Base-by-base conservation (phyloP, 2,329 filamentous ascomycete genomes). In the Fusarium piperis region DNA sequence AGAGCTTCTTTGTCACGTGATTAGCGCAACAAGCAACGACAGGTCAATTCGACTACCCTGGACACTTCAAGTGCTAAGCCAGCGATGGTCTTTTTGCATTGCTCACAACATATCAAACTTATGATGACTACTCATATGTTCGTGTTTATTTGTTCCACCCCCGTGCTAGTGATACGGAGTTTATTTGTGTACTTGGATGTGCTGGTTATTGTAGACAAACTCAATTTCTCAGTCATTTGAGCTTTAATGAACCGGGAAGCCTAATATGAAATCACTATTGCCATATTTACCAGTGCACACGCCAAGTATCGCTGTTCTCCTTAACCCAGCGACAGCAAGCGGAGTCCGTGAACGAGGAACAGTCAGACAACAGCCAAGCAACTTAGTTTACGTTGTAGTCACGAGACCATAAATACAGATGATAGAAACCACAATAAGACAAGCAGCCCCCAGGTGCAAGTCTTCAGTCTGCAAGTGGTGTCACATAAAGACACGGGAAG, bases 1-100 rank as follows among this genome's bases (percentile, higher is more conserved):
- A 23, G 9, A 39, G 61, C 30, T 52, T 33, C 13, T 18, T 8
- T 0, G n/a, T 76, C 74, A 76, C 74, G 74, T 76, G 74, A 68
- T 20, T 9, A 4, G 6, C 3, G 6, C 6, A n/a, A 10, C 33
- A 16, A 13, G 35, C 13, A 20, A 20, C 33, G 33, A n/a, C n/a
- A 26, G 16, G 15, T 6, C 12, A 33, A 33, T 13, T 18, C 2
- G 32, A 23, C 46, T 65, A 67, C 62, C 62, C 65, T 67, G 6
- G n/a, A 55, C 32, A 9, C 26, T 3, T 8, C 6, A 12, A 9
- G 18, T 18, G 16, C 3, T 15, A 6, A 48, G 10, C 26, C 26
- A 13, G 16, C 7, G 32, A 4, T 28, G 16, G 11, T 6, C 15
- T 30, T n/a, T 41, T 13, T 18, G 6, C 6, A 18, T n/a, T 6